Evolutionary conservation across 2,329 filamentous ascomycete species (phyloP).

Genomic region (Trichoderma guizhouense): DNA sequence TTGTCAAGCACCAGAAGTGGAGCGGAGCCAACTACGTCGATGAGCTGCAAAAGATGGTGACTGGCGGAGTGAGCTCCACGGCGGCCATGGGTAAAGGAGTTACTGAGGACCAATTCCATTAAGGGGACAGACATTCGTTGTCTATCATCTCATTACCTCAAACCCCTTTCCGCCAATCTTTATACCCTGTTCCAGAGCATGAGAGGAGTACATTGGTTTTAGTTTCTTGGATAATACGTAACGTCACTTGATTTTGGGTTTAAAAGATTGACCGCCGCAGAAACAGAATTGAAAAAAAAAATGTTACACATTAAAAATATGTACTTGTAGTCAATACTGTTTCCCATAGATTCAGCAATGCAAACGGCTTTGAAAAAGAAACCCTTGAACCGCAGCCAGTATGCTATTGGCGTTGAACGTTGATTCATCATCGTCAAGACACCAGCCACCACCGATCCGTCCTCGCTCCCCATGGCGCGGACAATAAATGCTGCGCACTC

Average conservation of each 20-base stretch:
- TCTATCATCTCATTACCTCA: not conserved
- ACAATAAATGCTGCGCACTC: not conserved
- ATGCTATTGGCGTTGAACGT: not conserved
- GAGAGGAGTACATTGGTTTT: not conserved
- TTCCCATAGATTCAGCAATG: not conserved
- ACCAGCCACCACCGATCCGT: not conserved
- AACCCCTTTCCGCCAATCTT: not conserved
- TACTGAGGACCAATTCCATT: constrained; percentile 87
- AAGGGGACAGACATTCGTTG: not conserved
- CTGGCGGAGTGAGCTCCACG: constrained; percentile 84
- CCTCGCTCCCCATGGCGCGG: not conserved
- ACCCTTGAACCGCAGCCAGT: not conserved
- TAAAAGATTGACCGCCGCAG: not conserved
- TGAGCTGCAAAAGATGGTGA: constrained; percentile 95
- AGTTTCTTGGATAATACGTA: constrained; percentile 1
- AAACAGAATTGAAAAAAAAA: not conserved
- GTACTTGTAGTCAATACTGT: not conserved
- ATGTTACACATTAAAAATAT: constrained; percentile 4
- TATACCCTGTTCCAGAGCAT: constrained; percentile 13
- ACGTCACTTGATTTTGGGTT: not conserved
- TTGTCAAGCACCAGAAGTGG: constrained; percentile 99
- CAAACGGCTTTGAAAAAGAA: not conserved
- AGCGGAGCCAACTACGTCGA: constrained; percentile 92
- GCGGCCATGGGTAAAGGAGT: constrained; percentile 97
- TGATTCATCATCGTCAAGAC: not conserved